Conservation (phyloP, 139 green algal species). For the Chlamydomonas sp. region DNA sequence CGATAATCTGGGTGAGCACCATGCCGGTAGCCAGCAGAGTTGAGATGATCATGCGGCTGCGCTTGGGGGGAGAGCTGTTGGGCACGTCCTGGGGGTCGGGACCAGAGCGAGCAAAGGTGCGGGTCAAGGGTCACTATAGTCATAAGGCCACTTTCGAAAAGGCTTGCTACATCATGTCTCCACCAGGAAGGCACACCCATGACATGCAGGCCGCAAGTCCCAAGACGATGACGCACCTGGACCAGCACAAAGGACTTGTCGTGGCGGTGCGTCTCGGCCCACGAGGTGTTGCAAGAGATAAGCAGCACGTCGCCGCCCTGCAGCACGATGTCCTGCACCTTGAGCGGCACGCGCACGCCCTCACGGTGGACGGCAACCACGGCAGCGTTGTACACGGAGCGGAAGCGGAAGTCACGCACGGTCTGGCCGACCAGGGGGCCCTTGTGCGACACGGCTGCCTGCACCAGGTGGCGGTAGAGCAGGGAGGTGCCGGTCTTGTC, state of each 20-base stretch:
- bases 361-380: slow-evolving; percentile 73
- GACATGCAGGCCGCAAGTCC: too few species aligned
- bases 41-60: slow-evolving; percentile 47
- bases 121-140: too few species aligned
- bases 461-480: slow-evolving; percentile 16
- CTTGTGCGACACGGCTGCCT: slow-evolving; percentile 11
- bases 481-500: slow-evolving; percentile 30
- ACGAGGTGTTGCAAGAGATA: slow-evolving; percentile 40
- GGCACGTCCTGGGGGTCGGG: background rate
- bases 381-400: slow-evolving; percentile 78
- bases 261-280: background rate
- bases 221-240: background rate
- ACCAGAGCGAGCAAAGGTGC: background rate
- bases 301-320: slow-evolving; percentile 70
- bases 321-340: slow-evolving; percentile 73
- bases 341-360: slow-evolving; percentile 3
- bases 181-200: too few species aligned
- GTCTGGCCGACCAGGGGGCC: slow-evolving; percentile 4
- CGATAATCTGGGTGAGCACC: slow-evolving; percentile 51
- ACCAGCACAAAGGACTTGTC: background rate
- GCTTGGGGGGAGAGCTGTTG: slow-evolving; percentile 27
- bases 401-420: slow-evolving; percentile 52
- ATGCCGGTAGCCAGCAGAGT: slow-evolving; percentile 49
- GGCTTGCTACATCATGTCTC: too few species aligned
- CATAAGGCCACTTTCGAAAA: too few species aligned